phyloP scores from a whole-genome alignment of 768 basidiomycete genomes.

The Amanita pallidorosea region DNA sequence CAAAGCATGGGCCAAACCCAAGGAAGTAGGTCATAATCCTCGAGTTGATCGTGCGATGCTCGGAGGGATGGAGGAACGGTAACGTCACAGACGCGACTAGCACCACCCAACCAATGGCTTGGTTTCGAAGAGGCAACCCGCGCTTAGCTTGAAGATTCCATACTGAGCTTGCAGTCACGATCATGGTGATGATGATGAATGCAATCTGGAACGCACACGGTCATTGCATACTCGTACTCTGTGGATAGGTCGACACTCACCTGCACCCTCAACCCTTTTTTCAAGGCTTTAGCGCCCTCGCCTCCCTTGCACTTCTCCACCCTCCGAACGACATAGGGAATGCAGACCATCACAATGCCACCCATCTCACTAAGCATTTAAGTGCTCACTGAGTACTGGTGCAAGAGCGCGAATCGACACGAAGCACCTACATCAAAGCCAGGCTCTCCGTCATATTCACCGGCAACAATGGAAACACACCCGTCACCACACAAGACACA shows the following conservation, averaged over 20 bases:
- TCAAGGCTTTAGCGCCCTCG: background rate
- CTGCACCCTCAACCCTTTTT: constrained; percentile 6
- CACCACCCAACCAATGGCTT: constrained; percentile 52
- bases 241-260: background rate
- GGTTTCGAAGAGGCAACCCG: constrained; percentile 54
- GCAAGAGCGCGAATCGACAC: background rate
- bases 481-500: constrained; percentile 38
- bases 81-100: constrained; percentile 42
- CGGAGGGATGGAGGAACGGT: constrained; percentile 31
- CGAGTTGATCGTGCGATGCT: constrained; percentile 29
- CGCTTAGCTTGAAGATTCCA: constrained; percentile 49
- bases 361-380: constrained; percentile 29
- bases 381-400: background rate
- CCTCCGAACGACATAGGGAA: constrained; percentile 6
- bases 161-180: constrained; percentile 49
- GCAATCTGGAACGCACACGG: constrained; percentile 22
- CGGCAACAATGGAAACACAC: constrained; percentile 59
- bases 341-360: constrained; percentile 27
- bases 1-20: constrained; percentile 64
- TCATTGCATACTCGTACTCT: background rate
- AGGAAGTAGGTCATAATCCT: constrained; percentile 57
- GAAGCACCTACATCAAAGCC: constrained; percentile 39
- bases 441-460: constrained; percentile 66
- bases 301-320: constrained; percentile 3
- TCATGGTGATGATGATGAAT: constrained; percentile 35